Conservation (phyloP, 225 moss, liverwort and hornwort species). For the Anthoceros angustus region DNA sequence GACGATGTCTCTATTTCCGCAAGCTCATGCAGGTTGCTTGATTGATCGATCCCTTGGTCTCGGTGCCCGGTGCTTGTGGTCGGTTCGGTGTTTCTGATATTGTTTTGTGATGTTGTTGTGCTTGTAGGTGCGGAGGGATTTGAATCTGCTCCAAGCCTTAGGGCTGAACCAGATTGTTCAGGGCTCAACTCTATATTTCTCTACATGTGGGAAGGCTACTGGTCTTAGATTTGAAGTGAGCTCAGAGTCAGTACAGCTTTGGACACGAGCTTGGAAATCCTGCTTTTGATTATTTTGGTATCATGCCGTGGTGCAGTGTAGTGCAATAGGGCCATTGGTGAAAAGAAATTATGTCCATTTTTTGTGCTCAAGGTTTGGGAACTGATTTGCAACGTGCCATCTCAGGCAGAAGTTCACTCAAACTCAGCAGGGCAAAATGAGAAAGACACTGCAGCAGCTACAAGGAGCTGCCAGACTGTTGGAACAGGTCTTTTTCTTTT, state of each 20-base stretch:
- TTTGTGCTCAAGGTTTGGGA: background rate
- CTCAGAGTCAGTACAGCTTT: slow-evolving; percentile 9
- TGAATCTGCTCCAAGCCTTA: slow-evolving; percentile 36
- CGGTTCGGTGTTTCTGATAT: background rate
- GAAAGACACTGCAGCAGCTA: slow-evolving; percentile 23
- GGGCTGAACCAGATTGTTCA: slow-evolving; percentile 21
- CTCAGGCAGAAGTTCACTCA: slow-evolving; percentile 10
- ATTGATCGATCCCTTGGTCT: background rate
- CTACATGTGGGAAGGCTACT: slow-evolving; percentile 9
- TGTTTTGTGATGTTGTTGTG: background rate
- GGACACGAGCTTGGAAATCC: background rate
- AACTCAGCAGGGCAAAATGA: slow-evolving; percentile 17
- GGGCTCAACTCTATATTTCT: slow-evolving; percentile 11
- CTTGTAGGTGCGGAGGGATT: slow-evolving; percentile 43
- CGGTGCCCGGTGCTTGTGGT: background rate
- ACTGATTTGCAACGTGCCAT: background rate
- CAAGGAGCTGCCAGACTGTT: slow-evolving; percentile 55
- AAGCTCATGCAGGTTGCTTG: slow-evolving; percentile 40
- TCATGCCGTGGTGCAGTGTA: too few relatives aligned
- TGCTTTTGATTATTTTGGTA: slow-evolving; percentile 4
- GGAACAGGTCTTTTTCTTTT: slow-evolving; percentile 20
- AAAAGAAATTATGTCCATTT: too few relatives aligned
- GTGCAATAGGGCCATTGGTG: too few relatives aligned
- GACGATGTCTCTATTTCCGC: slow-evolving; percentile 65
- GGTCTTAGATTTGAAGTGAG: slow-evolving; percentile 3